Conservation (phyloP, 495 filamentous ascomycete genomes). For the Neurospora pannonica region DNA sequence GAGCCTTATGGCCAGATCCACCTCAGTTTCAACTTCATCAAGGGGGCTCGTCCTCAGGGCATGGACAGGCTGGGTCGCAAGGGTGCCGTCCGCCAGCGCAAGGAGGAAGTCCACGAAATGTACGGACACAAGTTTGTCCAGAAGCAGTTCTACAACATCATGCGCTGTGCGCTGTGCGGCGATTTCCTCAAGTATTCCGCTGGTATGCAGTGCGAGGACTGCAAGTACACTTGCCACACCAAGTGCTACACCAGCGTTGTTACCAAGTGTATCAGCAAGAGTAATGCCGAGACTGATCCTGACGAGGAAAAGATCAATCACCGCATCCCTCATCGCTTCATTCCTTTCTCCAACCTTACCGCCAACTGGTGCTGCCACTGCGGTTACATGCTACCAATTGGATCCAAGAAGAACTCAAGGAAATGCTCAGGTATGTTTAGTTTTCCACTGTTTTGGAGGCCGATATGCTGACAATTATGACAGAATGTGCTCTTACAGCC, state of each 20-base stretch:
- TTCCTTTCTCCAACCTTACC: constrained; percentile 87
- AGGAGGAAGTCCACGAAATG: constrained; percentile 95
- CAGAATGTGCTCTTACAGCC: constrained; percentile 86
- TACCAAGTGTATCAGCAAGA: constrained; percentile 99
- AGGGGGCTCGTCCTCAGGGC: constrained; percentile 45
- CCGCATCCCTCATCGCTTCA: constrained; percentile 94
- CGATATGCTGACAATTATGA: constrained; percentile 17
- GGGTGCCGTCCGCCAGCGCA: constrained; percentile 91
- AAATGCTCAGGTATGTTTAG: constrained; percentile 72
- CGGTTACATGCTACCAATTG: constrained; percentile 93
- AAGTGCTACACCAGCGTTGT: constrained; percentile 97
- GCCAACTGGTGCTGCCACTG: constrained; percentile 99
- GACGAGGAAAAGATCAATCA: constrained; percentile 99
- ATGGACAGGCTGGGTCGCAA: constrained; percentile 86
- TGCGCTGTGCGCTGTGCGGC: constrained; percentile 97
- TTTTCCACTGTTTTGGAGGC: neutral
- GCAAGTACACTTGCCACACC: constrained; percentile 98
- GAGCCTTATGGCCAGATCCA: constrained; percentile 84
- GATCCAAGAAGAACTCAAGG: constrained; percentile 76
- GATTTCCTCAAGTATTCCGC: constrained; percentile 98
- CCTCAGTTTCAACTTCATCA: constrained; percentile 80
- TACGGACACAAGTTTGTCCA: constrained; percentile 97
- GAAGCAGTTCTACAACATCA: constrained; percentile 99
- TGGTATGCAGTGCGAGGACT: constrained; percentile 98
- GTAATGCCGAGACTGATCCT: constrained; percentile 93